Conservation (phyloP, 805 yeast species). For the Candida nanaspora region DNA sequence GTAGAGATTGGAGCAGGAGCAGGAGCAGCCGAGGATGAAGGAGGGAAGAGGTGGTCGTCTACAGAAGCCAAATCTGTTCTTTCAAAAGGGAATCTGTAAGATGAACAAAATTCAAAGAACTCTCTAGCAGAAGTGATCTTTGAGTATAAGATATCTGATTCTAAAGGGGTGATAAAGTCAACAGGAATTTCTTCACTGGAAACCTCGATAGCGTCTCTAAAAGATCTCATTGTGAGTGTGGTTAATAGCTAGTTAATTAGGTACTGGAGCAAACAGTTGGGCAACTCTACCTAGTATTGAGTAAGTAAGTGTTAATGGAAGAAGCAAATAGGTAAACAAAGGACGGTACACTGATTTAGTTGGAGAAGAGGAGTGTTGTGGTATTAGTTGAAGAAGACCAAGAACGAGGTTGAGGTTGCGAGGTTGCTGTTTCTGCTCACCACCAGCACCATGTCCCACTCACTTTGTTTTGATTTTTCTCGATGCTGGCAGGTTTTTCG, state of each 20-base stretch:
- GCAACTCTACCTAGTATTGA: too few species aligned
- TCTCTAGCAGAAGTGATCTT: background rate
- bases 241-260: too few species aligned
- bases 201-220: background rate
- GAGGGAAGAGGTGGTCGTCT: background rate
- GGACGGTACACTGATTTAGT: background rate
- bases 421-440: too few species aligned
- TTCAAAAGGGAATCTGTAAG: constrained; percentile 1
- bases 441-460: too few species aligned
- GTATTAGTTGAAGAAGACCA: background rate
- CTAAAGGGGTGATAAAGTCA: background rate
- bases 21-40: too few species aligned
- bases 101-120: background rate
- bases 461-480: too few species aligned
- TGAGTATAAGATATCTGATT: background rate
- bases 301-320: too few species aligned
- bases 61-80: background rate
- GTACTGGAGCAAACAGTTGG: too few species aligned
- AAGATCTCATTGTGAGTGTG: background rate
- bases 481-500: too few species aligned
- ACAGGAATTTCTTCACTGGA: background rate
- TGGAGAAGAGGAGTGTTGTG: background rate
- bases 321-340: too few species aligned
- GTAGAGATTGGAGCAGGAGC: background rate
- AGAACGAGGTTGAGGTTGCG: too few species aligned